Base-by-base conservation (phyloP, 2,329 filamentous ascomycete genomes). In the Colletotrichum sp. region DNA sequence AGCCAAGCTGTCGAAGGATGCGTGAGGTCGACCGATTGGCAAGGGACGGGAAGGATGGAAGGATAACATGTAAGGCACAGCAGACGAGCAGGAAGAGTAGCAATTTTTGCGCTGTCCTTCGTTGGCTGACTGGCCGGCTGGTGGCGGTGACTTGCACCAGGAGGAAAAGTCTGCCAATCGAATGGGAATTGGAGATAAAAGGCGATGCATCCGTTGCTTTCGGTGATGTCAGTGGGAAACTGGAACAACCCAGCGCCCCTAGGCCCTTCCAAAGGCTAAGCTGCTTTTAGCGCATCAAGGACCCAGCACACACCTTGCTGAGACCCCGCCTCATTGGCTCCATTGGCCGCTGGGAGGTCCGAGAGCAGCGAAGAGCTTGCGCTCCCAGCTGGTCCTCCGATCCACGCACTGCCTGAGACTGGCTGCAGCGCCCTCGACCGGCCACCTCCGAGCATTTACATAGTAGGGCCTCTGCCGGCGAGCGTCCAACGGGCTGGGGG, bases 121-220 rank as follows among this genome's bases (percentile, higher is more conserved):
- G 55, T 31, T 33, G 31, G 57, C 18, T 34, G 18, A 34, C 57
- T 36, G 27, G 55, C 55, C 31, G 55, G 55, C n/a, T 31, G 55
- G 27, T 33, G 16, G 24, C 18, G 55, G 55, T 29, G 29, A 31
- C 55, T 58, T 18, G 55, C 29, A 58, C 58, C 31, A 33, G 34
- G 33, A 43, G 16, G 31, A 72, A 72, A 74, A 74, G 68, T 67
- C 29, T 74, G 72, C 69, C 57, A 57, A 67, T 63, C 43, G 57
- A 38, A 36, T 67, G 51, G 57, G 34, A 66, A 63, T 57, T 71
- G 68, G 62, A 72, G 69, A 71, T 71, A 70, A 36, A 51, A 55
- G 54, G 29, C 36, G 72, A 74, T 70, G 69, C 68, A 74, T 66
- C 70, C 66, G 61, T 73, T 66, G 29, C 71, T 73, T 69, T 74